Evolutionary conservation across 805 yeast genomes (phyloP).

Genomic region (Saccharomycopsis lassenensis): DNA sequence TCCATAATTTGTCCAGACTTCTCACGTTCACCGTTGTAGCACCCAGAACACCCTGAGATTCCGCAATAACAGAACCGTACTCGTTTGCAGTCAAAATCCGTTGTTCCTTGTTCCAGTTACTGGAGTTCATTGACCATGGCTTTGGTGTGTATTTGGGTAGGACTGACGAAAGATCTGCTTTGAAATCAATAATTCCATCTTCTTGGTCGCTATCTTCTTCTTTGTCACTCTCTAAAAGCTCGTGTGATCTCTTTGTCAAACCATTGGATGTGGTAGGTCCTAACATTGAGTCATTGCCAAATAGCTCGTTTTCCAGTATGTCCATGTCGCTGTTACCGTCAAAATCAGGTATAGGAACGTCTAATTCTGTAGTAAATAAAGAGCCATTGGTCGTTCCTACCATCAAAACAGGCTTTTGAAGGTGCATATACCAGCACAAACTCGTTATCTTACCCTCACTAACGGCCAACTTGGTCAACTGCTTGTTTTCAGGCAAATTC

Average conservation of each 20-base stretch:
- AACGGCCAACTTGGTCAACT: no score
- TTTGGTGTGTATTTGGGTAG: constrained; percentile 27
- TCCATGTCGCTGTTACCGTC: constrained; percentile 18
- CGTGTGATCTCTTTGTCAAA: no score
- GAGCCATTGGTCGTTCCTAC: constrained; percentile 30
- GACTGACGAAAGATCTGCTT: constrained; percentile 1
- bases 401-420: constrained; percentile 22
- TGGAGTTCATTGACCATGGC: constrained; percentile 80
- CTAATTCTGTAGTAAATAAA: no score
- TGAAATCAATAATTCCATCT: not conserved
- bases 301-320: constrained; percentile 12
- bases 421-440: no score
- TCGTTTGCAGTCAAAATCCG: constrained; percentile 74
- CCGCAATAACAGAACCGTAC: constrained; percentile 60
- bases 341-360: constrained; percentile 20
- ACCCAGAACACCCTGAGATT: constrained; percentile 45
- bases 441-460: no score
- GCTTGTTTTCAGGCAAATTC: no score
- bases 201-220: constrained; percentile 24
- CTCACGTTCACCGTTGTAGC: constrained; percentile 69
- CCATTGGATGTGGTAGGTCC: no score
- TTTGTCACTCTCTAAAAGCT: no score
- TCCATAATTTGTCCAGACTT: constrained; percentile 57
- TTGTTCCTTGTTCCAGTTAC: constrained; percentile 67
- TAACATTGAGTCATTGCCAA: no score